These are phyloP conservation scores for Amanita fuliginea DNA, from an alignment of 768 basidiomycete species.

Conservation along the genomic window DNA sequence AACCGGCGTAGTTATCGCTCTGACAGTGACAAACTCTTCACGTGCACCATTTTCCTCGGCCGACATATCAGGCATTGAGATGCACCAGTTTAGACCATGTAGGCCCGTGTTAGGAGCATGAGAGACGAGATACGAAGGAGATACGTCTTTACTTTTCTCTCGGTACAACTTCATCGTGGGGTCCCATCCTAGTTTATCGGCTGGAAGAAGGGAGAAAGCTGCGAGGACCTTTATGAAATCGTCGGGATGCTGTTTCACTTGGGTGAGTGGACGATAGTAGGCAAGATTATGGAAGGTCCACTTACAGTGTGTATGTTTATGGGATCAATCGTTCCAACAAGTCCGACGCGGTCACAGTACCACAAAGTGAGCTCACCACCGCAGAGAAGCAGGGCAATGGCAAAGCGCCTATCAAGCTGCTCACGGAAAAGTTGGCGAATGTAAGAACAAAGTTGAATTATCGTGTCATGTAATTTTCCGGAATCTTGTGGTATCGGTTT, in stretches of 20 bases:
- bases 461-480: not conserved
- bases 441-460: constrained; percentile 2
- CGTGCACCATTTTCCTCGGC: not conserved
- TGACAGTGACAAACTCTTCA: not conserved
- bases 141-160: not conserved
- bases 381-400: constrained; percentile 4
- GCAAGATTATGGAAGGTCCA: not conserved
- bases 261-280: no score
- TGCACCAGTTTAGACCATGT: not conserved
- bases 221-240: not conserved
- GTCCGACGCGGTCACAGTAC: constrained; percentile 7
- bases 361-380: constrained; percentile 4
- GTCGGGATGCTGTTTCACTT: not conserved
- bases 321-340: constrained; percentile 5
- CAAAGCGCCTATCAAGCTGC: constrained; percentile 8
- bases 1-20: not conserved
- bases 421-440: constrained; percentile 8
- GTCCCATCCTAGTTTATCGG: not conserved
- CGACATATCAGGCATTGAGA: not conserved
- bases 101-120: no score
- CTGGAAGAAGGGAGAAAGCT: not conserved
- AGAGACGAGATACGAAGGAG: not conserved
- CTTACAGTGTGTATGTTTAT: constrained; percentile 8
- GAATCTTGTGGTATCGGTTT: not conserved
- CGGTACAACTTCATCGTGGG: not conserved